Percentiles rank a stretch among this genome's conserved stretches.
Conservation (phyloP, 164 flowering plant species). For the Kingdonia uniflora region DNA sequence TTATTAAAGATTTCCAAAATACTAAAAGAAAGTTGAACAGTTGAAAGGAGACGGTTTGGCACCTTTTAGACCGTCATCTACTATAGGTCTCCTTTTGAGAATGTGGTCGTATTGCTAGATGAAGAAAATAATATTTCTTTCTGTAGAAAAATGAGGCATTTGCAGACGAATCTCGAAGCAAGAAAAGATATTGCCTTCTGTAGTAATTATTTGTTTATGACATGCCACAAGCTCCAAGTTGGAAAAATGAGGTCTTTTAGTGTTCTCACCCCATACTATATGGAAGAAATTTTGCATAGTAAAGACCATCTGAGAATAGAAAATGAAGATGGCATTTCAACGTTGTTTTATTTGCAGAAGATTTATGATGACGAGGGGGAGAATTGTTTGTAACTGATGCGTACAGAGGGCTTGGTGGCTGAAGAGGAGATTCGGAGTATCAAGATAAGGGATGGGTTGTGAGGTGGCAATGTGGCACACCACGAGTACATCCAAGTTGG, state of each 20-base stretch:
- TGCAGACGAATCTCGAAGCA: constrained; percentile 77
- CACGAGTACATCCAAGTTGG: constrained; percentile 98
- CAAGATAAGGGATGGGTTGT: constrained; percentile 52
- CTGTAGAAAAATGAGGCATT: constrained; percentile 53
- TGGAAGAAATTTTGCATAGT: constrained; percentile 64
- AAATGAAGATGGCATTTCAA: constrained; percentile 94
- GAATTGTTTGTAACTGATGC: constrained; percentile 83
- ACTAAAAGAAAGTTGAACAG: constrained; percentile 32
- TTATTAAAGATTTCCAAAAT: constrained; percentile 53
- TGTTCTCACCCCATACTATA: constrained; percentile 88
- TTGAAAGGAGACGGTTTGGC: constrained; percentile 55
- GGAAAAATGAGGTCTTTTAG: constrained; percentile 92
- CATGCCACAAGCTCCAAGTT: constrained; percentile 84
- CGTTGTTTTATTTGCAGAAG: constrained; percentile 77
- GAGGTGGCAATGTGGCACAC: constrained; percentile 96
- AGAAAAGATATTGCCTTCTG: constrained; percentile 81
- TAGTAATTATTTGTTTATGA: constrained; percentile 93
- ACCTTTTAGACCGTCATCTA: constrained; percentile 19
- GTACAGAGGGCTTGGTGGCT: constrained; percentile 54
- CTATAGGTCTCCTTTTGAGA: constrained; percentile 59
- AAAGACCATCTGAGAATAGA: constrained; percentile 48
- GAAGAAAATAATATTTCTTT: constrained; percentile 38
- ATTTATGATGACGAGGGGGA: constrained; percentile 88
- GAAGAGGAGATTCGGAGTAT: constrained; percentile 56
- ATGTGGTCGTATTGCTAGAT: constrained; percentile 57